phyloP scores from a whole-genome alignment of 371 early-diverging fungal species.

The Entomophthora muscae region DNA sequence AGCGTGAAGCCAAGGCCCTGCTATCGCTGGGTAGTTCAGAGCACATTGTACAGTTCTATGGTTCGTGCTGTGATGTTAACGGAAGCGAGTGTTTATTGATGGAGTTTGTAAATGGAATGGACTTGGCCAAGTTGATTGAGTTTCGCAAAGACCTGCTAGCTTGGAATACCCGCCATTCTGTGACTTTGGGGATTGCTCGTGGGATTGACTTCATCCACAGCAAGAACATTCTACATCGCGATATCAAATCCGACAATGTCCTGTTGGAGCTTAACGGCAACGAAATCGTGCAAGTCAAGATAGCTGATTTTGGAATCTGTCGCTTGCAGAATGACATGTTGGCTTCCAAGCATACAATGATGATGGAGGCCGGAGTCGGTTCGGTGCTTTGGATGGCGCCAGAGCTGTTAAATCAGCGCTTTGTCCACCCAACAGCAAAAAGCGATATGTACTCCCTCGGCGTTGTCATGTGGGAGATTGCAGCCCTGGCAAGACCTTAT shows the following conservation, averaged over 20 bases:
- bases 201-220: slow-evolving; percentile 36
- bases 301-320: slow-evolving; percentile 17
- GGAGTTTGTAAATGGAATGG: slow-evolving; percentile 7
- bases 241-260: slow-evolving; percentile 94
- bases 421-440: slow-evolving; percentile 3
- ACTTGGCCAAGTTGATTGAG: slow-evolving; percentile 8
- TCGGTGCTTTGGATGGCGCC: slow-evolving; percentile 8
- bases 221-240: slow-evolving; percentile 87
- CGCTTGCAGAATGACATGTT: slow-evolving; percentile 3
- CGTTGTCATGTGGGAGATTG: slow-evolving; percentile 9
- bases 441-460: slow-evolving; percentile 8
- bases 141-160: neutral
- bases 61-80: neutral
- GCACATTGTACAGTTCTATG: slow-evolving; percentile 6
- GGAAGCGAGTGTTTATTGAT: slow-evolving; percentile 1
- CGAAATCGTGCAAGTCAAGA: slow-evolving; percentile 41
- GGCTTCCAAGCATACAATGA: slow-evolving; percentile 1
- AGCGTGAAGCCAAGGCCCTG: slow-evolving; percentile 7
- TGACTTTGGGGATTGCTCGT: slow-evolving; percentile 4
- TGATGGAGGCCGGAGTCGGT: neutral
- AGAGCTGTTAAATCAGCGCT: neutral
- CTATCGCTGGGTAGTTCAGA: neutral
- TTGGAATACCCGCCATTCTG: neutral
- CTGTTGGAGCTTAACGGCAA: slow-evolving; percentile 58
- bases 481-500: slow-evolving; percentile 2